Evolutionary conservation across 2,329 filamentous ascomycete genomes (phyloP).

Genomic region (Botryotinia globosa): DNA sequence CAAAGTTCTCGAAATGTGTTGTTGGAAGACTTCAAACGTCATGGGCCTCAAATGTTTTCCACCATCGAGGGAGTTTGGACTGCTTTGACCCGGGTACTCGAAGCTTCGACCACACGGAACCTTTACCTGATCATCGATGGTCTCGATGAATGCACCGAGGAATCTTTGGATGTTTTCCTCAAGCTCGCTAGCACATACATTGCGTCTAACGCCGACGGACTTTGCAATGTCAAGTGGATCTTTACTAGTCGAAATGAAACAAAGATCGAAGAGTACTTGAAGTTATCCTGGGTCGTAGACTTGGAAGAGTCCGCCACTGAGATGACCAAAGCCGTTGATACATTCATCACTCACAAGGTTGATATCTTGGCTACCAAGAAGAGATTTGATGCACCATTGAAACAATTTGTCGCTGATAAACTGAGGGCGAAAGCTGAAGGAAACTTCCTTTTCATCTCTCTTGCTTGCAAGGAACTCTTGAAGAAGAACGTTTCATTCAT

Average conservation of each 20-base stretch:
- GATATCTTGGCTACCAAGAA: constrained; percentile 13
- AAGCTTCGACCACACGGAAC: constrained; percentile 17
- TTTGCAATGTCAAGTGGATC: constrained; percentile 22
- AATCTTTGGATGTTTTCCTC: constrained; percentile 14
- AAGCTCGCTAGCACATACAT: constrained; percentile 18
- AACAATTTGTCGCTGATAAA: constrained; percentile 18
- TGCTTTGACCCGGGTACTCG: constrained; percentile 14
- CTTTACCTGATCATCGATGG: constrained; percentile 22
- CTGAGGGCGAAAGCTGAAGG: constrained; percentile 11
- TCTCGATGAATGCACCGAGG: constrained; percentile 20
- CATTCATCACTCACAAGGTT: constrained; percentile 16
- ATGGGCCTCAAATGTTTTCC: constrained; percentile 18
- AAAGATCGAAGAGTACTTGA: constrained; percentile 17
- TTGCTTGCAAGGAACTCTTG: constrained; percentile 19
- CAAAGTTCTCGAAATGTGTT: constrained; percentile 16
- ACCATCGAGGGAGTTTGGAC: constrained; percentile 19
- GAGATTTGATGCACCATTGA: constrained; percentile 18
- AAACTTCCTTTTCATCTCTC: constrained; percentile 18
- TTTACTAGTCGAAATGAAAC: constrained; percentile 21
- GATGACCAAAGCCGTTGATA: constrained; percentile 2
- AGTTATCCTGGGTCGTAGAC: constrained; percentile 14
- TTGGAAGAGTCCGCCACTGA: constrained; percentile 13
- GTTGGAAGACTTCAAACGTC: constrained; percentile 18
- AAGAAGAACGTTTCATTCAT: constrained; percentile 19
- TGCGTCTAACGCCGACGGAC: constrained; percentile 8